These are phyloP conservation scores for Macrocybe gigantea DNA, from an alignment of 768 basidiomycete species.

Conservation along the genomic window DNA sequence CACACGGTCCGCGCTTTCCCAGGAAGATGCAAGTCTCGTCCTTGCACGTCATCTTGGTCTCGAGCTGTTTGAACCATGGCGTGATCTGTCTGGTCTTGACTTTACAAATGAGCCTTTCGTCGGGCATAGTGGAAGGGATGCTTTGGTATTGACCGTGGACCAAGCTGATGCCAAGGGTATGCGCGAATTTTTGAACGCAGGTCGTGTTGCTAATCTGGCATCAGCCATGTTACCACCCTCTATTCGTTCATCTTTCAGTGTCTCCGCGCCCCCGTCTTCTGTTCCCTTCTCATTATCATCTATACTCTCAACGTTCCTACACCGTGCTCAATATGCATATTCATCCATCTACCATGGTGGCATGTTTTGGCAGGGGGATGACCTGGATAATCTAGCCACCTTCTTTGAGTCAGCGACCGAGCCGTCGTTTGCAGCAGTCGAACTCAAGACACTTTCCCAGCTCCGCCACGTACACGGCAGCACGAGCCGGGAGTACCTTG, in stretches of 20 bases:
- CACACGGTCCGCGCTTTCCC: conserved; percentile 34
- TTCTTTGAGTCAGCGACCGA: conserved; percentile 48
- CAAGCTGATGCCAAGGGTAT: conserved; percentile 51
- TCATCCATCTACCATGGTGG: conserved; percentile 42
- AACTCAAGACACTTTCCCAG: conserved; percentile 44
- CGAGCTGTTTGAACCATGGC: conserved; percentile 53
- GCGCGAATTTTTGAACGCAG: too few species aligned
- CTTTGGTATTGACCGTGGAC: conserved; percentile 50
- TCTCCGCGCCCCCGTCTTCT: conserved; percentile 20
- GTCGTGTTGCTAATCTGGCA: not conserved
- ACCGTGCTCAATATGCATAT: conserved; percentile 54
- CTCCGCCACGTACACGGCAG: conserved; percentile 42
- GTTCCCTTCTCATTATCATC: conserved; percentile 36
- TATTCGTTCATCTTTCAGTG: conserved; percentile 42
- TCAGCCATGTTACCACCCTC: conserved; percentile 55
- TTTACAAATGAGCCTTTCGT: conserved; percentile 44
- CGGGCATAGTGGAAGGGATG: conserved; percentile 45
- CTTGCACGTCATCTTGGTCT: conserved; percentile 70
- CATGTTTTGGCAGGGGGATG: conserved; percentile 19
- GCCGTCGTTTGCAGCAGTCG: conserved; percentile 57
- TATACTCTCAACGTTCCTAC: conserved; percentile 51
- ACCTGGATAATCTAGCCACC: conserved; percentile 34
- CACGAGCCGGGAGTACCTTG: conserved; percentile 51
- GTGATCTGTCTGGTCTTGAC: conserved; percentile 23
- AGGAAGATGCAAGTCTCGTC: conserved; percentile 50